Conservation (phyloP, 2,329 filamentous ascomycete genomes). For the Plectosphaerella sp. region DNA sequence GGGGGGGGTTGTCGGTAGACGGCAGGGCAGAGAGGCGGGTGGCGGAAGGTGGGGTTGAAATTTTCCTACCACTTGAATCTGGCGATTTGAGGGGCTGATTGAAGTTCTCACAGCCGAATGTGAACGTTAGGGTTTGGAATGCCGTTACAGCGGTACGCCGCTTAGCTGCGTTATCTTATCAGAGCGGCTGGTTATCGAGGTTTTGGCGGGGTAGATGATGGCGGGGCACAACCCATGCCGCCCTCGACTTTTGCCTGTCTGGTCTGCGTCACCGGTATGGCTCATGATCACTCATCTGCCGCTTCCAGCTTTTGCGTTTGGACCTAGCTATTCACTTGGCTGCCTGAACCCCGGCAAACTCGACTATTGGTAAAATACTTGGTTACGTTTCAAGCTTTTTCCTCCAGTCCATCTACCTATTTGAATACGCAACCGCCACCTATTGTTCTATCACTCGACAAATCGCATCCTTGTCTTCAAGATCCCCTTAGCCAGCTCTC, state of each 20-base stretch:
- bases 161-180: constrained; percentile 17
- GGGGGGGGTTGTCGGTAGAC: constrained; percentile 15
- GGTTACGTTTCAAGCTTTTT: too few relatives aligned
- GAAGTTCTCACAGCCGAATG: background rate
- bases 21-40: constrained; percentile 6
- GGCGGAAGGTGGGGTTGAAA: constrained; percentile 7
- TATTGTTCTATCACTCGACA: too few relatives aligned
- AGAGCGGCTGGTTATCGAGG: background rate
- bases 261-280: background rate
- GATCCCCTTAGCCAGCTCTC: too few relatives aligned
- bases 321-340: too few relatives aligned
- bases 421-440: too few relatives aligned
- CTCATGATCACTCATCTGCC: background rate
- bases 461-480: too few relatives aligned
- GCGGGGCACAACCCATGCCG: background rate
- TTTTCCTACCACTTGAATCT: constrained; percentile 7
- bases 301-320: too few relatives aligned
- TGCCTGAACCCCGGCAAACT: too few relatives aligned
- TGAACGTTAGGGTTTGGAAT: constrained; percentile 31
- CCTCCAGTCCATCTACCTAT: too few relatives aligned
- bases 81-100: background rate
- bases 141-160: constrained; percentile 17
- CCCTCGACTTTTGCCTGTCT: background rate
- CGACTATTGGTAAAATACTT: too few relatives aligned
- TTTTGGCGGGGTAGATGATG: constrained; percentile 1